Evolutionary conservation across 352 stramenopile species (phyloP).

Genomic region (Pythium guiyangense): DNA sequence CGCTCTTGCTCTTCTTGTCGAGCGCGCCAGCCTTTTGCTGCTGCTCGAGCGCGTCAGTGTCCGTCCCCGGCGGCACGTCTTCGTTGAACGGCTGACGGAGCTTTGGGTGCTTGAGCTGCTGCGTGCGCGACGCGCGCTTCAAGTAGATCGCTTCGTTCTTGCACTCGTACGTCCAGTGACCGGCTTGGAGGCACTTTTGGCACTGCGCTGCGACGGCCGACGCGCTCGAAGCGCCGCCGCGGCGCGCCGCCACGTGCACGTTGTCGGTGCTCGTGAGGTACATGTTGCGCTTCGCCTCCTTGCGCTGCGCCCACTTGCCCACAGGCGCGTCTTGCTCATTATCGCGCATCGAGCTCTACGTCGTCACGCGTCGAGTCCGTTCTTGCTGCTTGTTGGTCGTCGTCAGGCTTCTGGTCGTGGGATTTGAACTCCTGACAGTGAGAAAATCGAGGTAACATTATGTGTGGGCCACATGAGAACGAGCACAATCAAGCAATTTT

Average conservation of each 20-base stretch:
- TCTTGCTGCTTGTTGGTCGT: background rate
- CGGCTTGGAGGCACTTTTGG: conserved; percentile 76
- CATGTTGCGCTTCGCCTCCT: conserved; percentile 79
- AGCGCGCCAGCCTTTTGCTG: conserved; percentile 14
- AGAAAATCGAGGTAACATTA: too few relatives aligned
- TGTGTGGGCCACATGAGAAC: too few relatives aligned
- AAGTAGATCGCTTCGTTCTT: conserved; percentile 83
- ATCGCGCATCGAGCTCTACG: conserved; percentile 20
- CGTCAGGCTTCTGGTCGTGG: too few relatives aligned
- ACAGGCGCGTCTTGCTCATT: conserved; percentile 33
- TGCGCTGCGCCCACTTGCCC: conserved; percentile 59
- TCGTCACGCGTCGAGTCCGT: background rate
- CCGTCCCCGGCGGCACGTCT: conserved; percentile 58
- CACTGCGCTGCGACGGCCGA: conserved; percentile 40
- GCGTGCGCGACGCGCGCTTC: conserved; percentile 65
- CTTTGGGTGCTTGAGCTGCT: conserved; percentile 78
- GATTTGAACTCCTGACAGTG: background rate
- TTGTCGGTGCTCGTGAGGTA: conserved; percentile 80
- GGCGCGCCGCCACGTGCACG: conserved; percentile 46
- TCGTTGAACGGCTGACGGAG: conserved; percentile 78
- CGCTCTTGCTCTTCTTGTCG: conserved; percentile 16
- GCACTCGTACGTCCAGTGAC: conserved; percentile 88
- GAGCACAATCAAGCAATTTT: too few relatives aligned
- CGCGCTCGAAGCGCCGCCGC: conserved; percentile 17
- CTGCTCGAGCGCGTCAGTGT: conserved; percentile 19